Conservation (phyloP, 2,329 filamentous ascomycete genomes). For the Aspergillus oerlinghausenensis region DNA sequence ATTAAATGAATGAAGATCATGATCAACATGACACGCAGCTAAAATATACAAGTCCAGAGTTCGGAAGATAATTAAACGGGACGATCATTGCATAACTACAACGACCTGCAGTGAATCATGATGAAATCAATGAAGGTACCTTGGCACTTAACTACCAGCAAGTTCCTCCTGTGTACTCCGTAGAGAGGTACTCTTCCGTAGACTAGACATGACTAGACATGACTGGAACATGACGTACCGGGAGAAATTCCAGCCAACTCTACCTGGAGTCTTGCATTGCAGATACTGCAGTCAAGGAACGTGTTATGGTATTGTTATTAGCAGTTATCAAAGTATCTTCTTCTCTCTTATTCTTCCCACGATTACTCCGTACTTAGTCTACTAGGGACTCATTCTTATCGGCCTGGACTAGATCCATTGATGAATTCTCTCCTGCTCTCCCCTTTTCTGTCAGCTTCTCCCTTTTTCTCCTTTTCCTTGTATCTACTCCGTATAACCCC, state of each 20-base stretch:
- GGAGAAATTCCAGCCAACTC: no score
- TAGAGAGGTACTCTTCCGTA: no score
- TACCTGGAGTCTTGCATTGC: not conserved
- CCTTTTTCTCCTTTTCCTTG: not conserved
- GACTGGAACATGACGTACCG: not conserved
- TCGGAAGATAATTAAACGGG: not conserved
- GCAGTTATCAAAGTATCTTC: not conserved
- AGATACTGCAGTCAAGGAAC: no score
- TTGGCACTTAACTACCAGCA: no score
- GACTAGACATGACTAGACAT: no score
- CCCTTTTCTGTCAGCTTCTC: not conserved
- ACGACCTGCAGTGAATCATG: not conserved
- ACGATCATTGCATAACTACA: not conserved
- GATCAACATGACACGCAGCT: not conserved
- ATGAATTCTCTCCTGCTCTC: not conserved
- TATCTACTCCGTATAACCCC: not conserved
- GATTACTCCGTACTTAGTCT: no score
- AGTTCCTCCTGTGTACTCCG: no score
- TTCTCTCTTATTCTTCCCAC: not conserved
- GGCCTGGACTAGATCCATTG: not conserved
- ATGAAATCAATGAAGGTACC: not conserved
- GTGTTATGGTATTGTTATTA: no score
- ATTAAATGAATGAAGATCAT: no score
- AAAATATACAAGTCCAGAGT: not conserved
- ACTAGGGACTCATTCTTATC: not conserved